Base-by-base conservation (phyloP, 1,284 basidiomycete genomes). In the Rhizopogon parksii region DNA sequence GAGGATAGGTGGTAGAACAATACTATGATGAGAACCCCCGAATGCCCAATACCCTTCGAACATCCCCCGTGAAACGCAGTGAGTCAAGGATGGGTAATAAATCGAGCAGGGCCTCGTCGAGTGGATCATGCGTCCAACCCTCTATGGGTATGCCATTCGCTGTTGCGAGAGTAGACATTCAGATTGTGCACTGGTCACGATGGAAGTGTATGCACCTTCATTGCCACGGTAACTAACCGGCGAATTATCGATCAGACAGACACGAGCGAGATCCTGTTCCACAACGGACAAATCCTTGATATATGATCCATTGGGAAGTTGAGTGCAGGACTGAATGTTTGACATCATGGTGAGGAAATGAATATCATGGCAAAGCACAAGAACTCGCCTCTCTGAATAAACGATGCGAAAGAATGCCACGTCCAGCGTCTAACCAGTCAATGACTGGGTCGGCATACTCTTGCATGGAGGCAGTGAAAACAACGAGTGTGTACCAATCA, bases 401-500 rank as follows among this genome's bases (percentile, higher is more conserved):
- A 36, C 94, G 82, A 55, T 88, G 87, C 0, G 79, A 81, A 39
- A 99, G 82, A 52, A 99, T 88, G 6, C 91, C 92, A 43, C 92
- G 79, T 2, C 95, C 95, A 53, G 89, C 92, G 66, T 99, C 95
- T 53, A 99, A 74, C 95, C 96, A 99, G 71, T 99, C 96, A 60
- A 99, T 99, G 25, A 99, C 95, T 0, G 96, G 95, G 72, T 99
- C 95, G 52, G 95, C 95, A 68, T 99, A 99, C 69, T 99, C 95
- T 63, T 94, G 90, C 86, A 99, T 93, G 5, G 94, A 97, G 1
- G 95, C 96, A 15, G 95, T 99, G 70, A 95, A 99, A 57, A 99
- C 91, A 50, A 99, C 95, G 50, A 99, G 83, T 1, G 95, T 97
- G 72, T 99, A 99, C 95, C 95, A 99, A 37, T 86, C 79, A 21